These are phyloP conservation scores for Hanseniaspora vineae DNA, from an alignment of 805 yeast genomes.

Conservation along the genomic window DNA sequence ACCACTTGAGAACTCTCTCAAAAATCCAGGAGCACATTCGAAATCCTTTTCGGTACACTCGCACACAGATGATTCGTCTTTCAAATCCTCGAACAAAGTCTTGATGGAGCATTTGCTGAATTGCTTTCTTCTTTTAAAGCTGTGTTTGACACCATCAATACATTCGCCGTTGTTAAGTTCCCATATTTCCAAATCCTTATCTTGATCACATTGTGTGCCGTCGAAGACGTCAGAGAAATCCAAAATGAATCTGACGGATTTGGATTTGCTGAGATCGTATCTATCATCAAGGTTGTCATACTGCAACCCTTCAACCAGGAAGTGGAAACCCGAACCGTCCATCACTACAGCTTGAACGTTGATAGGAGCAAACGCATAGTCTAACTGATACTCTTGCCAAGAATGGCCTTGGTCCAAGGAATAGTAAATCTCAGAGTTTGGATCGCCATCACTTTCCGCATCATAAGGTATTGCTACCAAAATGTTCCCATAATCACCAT, in stretches of 20 bases:
- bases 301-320: conserved; percentile 15
- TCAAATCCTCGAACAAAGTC: conserved; percentile 33
- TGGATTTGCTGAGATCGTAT: background rate
- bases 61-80: conserved; percentile 32
- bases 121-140: conserved; percentile 48
- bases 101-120: conserved; percentile 52
- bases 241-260: conserved; percentile 19
- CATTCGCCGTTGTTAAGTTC: conserved; percentile 32
- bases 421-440: conserved; percentile 30
- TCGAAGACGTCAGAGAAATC: conserved; percentile 47
- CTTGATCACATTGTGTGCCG: conserved; percentile 28
- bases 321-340: conserved; percentile 56
- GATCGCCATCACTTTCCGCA: conserved; percentile 23
- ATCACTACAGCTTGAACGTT: conserved; percentile 38
- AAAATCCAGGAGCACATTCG: conserved; percentile 46
- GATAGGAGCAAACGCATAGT: conserved; percentile 28
- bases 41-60: conserved; percentile 43
- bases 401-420: conserved; percentile 64
- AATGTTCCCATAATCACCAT: conserved; percentile 72
- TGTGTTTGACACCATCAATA: conserved; percentile 56
- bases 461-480: conserved; percentile 44
- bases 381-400: conserved; percentile 45
- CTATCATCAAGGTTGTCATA: background rate
- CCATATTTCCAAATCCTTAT: conserved; percentile 53
- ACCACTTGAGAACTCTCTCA: conserved; percentile 20